These are phyloP conservation scores for Herpetospermum pedunculosum DNA, from an alignment of 306 rosid genomes.

Conservation along the genomic window DNA sequence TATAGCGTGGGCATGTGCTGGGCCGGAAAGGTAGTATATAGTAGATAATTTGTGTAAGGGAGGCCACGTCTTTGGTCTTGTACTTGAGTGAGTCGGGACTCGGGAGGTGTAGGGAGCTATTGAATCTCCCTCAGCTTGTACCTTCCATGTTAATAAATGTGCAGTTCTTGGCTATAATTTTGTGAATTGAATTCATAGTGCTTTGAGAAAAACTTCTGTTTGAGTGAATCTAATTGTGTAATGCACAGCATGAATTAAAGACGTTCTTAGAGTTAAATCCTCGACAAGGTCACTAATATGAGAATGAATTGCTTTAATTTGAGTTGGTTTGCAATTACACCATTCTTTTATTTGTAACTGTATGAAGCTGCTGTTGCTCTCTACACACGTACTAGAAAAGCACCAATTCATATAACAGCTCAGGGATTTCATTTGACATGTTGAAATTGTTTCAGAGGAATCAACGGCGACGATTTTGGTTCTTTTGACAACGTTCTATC, in stretches of 20 bases:
- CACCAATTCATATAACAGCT: not conserved
- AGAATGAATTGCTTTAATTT: not conserved
- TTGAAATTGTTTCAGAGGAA: conserved; percentile 6
- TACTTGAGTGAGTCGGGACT: not conserved
- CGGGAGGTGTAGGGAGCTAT: not conserved
- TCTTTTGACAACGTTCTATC: not conserved
- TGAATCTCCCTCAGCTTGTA: not conserved
- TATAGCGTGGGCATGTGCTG: not conserved
- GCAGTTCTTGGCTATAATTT: not conserved
- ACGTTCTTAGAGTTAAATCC: not conserved
- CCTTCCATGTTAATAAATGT: not conserved
- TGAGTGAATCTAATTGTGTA: not conserved
- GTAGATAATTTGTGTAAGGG: not conserved
- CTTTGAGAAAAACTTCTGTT: not conserved
- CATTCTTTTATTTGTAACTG: not conserved
- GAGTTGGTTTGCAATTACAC: not conserved
- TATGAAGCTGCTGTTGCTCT: not conserved
- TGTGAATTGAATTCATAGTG: not conserved
- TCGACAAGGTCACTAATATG: not conserved
- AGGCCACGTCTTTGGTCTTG: not conserved
- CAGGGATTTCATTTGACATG: not conserved
- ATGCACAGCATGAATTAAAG: not conserved
- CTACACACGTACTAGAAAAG: not conserved
- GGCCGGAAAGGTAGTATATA: not conserved
- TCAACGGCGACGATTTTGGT: not conserved